These are phyloP conservation scores for Stagonosporopsis cucurbitacearum DNA, from an alignment of 2,329 filamentous ascomycete genomes.

Conservation along the genomic window DNA sequence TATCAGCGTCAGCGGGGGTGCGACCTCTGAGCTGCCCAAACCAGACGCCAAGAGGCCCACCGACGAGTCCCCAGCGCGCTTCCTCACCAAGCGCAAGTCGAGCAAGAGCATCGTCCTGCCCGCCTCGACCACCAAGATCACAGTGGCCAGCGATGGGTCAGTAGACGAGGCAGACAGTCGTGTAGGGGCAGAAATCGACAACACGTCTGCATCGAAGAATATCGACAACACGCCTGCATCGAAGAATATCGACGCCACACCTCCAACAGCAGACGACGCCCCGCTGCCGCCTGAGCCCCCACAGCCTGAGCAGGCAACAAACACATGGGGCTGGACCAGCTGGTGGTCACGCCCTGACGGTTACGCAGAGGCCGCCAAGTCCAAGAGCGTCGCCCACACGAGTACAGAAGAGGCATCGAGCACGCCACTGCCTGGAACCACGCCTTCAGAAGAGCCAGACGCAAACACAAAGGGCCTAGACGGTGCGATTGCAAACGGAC, in stretches of 20 bases:
- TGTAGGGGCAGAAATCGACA: constrained; percentile 27
- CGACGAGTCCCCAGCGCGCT: constrained; percentile 42
- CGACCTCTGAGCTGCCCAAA: constrained; percentile 49
- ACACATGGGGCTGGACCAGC: constrained; percentile 52
- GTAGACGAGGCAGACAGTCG: constrained; percentile 37
- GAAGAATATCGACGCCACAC: constrained; percentile 8
- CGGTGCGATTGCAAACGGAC: background rate
- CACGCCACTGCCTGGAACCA: constrained; percentile 51
- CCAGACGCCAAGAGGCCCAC: constrained; percentile 38
- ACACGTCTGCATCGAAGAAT: constrained; percentile 27
- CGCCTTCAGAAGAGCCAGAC: constrained; percentile 45
- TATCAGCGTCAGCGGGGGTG: constrained; percentile 50
- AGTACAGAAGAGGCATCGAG: constrained; percentile 48
- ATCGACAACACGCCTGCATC: constrained; percentile 19
- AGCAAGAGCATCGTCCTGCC: constrained; percentile 55
- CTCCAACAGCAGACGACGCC: constrained; percentile 37
- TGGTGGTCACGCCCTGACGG: constrained; percentile 61
- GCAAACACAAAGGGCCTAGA: constrained; percentile 35
- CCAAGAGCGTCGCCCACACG: constrained; percentile 32
- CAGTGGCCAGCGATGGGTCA: constrained; percentile 50
- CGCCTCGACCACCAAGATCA: constrained; percentile 55
- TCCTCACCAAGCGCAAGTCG: constrained; percentile 53
- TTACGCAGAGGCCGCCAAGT: constrained; percentile 49
- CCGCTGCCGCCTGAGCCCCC: constrained; percentile 54
- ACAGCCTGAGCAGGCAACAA: constrained; percentile 22